Evolutionary conservation across 1,284 basidiomycete genomes (phyloP).

Genomic region (Cryptococcus sp.): DNA sequence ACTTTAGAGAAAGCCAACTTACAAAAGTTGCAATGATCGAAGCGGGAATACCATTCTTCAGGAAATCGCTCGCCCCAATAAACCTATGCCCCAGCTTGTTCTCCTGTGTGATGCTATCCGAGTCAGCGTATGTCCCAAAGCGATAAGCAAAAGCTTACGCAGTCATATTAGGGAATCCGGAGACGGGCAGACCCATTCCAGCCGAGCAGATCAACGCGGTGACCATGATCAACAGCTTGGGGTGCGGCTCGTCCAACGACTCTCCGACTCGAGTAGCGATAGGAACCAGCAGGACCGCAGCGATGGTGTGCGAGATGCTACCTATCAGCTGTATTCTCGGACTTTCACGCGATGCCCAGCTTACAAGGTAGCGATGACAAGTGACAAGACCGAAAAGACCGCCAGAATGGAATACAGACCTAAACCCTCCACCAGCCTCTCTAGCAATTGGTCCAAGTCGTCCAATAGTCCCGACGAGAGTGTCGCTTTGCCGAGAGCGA

Average conservation of each 20-base stretch:
- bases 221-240: constrained; percentile 77
- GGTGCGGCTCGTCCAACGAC: constrained; percentile 62
- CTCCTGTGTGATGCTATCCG: constrained; percentile 79
- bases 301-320: constrained; percentile 88
- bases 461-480: constrained; percentile 80
- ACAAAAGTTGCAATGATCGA: constrained; percentile 79
- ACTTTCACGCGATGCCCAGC: constrained; percentile 9
- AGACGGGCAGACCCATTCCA: constrained; percentile 98
- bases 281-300: constrained; percentile 89
- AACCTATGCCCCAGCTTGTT: constrained; percentile 89
- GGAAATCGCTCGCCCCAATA: constrained; percentile 77
- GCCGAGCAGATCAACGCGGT: constrained; percentile 89
- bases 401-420: constrained; percentile 76
- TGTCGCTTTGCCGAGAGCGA: constrained; percentile 92
- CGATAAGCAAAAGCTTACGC: constrained; percentile 58
- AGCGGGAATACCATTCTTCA: constrained; percentile 88
- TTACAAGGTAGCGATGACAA: constrained; percentile 60
- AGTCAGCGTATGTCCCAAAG: neutral
- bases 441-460: constrained; percentile 66
- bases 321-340: neutral
- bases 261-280: constrained; percentile 87
- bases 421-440: constrained; percentile 63
- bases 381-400: constrained; percentile 74
- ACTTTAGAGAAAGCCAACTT: constrained; percentile 28
- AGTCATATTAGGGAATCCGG: constrained; percentile 94